Evolutionary conservation across 148 eudicot species (phyloP).

Genomic region (Chenopodium suecicum): DNA sequence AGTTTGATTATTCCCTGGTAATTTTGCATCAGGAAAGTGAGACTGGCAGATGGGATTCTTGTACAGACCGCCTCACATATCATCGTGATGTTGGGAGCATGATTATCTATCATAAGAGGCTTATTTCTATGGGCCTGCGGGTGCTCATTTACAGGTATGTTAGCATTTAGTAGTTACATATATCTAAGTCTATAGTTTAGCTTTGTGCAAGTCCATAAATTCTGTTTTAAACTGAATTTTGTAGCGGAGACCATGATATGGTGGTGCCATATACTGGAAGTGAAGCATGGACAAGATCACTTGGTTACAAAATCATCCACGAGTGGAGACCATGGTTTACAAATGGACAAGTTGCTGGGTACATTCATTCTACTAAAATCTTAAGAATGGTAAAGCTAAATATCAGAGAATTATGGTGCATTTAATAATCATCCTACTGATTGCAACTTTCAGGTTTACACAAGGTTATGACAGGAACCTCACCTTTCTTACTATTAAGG

Average conservation of each 20-base stretch:
- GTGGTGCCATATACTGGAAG: slow-evolving; percentile 36
- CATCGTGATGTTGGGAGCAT: slow-evolving; percentile 28
- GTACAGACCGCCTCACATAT: slow-evolving; percentile 14
- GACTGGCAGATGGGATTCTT: slow-evolving; percentile 28
- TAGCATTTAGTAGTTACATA: neutral
- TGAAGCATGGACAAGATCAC: slow-evolving; percentile 33
- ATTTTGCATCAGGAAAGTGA: slow-evolving; percentile 20
- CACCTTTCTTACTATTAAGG: slow-evolving; percentile 40
- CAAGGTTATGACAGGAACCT: slow-evolving; percentile 38
- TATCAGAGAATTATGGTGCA: neutral
- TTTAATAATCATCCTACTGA: neutral
- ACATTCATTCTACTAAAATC: neutral
- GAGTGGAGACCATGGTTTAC: slow-evolving; percentile 35
- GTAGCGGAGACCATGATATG: slow-evolving; percentile 42
- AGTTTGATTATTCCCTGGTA: neutral
- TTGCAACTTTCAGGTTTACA: slow-evolving; percentile 26
- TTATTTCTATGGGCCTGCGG: slow-evolving; percentile 30
- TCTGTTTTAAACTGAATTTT: neutral
- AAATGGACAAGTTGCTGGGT: slow-evolving; percentile 36
- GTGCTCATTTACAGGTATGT: slow-evolving; percentile 38
- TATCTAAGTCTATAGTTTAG: neutral
- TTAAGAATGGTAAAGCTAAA: neutral
- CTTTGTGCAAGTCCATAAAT: neutral
- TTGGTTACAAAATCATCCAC: slow-evolving; percentile 32
- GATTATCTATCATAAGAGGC: slow-evolving; percentile 33